Evolutionary conservation across 164 flowering plant genomes (phyloP).

Genomic region (Vitis cinerea): DNA sequence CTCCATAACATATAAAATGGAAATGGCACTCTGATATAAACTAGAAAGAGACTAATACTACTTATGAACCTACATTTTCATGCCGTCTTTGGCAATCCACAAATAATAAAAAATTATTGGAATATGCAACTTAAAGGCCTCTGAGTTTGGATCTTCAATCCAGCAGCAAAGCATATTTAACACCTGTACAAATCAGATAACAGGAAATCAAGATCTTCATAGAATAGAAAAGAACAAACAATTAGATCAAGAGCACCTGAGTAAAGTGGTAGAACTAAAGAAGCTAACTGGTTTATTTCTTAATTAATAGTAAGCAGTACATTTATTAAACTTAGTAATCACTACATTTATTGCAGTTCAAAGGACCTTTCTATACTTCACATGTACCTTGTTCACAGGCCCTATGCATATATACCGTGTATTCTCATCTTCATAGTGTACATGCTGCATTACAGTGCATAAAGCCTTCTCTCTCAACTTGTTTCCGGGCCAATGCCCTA

Average conservation of each 20-base stretch:
- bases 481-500: conserved; percentile 50
- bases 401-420: conserved; percentile 54
- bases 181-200: conserved; percentile 31
- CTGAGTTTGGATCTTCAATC: conserved; percentile 75
- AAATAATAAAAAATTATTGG: conserved; percentile 64
- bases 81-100: conserved; percentile 95
- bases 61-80: conserved; percentile 70
- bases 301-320: no score
- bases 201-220: no score
- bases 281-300: no score
- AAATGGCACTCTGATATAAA: neutral
- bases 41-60: neutral
- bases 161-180: conserved; percentile 79
- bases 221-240: no score
- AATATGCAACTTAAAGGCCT: conserved; percentile 69
- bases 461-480: conserved; percentile 52
- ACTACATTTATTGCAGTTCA: no score
- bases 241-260: no score
- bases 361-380: no score
- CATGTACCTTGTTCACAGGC: conserved; percentile 34
- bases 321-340: no score
- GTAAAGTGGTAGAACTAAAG: no score
- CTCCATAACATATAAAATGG: no score
- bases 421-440: conserved; percentile 64
- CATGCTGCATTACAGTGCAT: conserved; percentile 38